Evolutionary conservation across 352 stramenopile genomes (phyloP), one percentile per base, ranked within the genome.

Genomic region (Phytopythium vexans): DNA sequence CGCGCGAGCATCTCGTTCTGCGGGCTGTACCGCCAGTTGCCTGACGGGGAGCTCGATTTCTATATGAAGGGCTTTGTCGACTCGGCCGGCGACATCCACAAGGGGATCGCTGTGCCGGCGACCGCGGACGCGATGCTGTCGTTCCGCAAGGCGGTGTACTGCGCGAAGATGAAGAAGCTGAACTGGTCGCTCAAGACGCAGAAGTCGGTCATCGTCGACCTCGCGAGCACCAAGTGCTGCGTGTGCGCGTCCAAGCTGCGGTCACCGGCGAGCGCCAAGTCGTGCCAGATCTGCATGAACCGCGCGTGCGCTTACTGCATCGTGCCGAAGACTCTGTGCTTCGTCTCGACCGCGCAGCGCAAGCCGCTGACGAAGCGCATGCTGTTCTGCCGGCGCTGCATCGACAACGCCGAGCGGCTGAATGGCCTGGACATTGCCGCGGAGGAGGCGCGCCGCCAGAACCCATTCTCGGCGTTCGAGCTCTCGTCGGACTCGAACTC

Each of bases 391-490:
- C 36, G 47, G 16, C 41, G 58, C 10, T 74, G 66, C 42, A 39
- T 74, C 10, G 54, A 51, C 15, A 50, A 55, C 21, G 62, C 66
- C 3, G 16, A 52, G 12, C 33, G 52, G 0, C 43, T 57, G 6
- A 53, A 69, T 34, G 66, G 54, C 14, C 46, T 71, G 6, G 62
- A 66, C 8, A 59, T 74, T 35, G 66, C 66, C 7, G 51, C 58
- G 3, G 66, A 71, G 49, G 66, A 74, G 39, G 45, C 70, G 3
- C 52, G 58, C 39, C 52, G 52, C 32, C 40, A 59, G 21, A 71
- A 71, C 41, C 58, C 66, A 3, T 58, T 74, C 54, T 56, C 64
- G 37, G 64, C 60, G 35, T 71, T 66, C 15, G 62, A 71, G 40
- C 49, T 66, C 8, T 71, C 62, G 11, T 52, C 47, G 5, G 47